A percentile compares a stretch with the other conserved stretches of the same genome.
Evolutionary conservation across 148 eudicot species (phyloP).

Genomic region (Spergularia bocconei): DNA sequence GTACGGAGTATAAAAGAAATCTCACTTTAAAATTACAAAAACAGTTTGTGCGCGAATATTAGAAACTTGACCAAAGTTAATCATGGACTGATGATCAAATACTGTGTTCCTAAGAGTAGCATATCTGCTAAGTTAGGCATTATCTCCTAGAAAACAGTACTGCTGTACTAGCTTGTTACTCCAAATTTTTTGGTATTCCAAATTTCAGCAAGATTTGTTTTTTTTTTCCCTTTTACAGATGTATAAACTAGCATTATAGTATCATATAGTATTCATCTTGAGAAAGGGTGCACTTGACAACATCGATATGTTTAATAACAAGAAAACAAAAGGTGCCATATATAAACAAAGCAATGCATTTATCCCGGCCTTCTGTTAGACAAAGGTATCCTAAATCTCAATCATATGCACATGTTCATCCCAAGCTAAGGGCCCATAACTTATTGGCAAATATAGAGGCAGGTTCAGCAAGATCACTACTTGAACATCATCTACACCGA

Average conservation of each 20-base stretch:
- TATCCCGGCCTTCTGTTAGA: background rate
- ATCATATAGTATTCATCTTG: background rate
- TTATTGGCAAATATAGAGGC: background rate
- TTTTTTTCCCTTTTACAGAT: background rate
- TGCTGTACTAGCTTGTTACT: background rate
- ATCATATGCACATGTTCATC: slow-evolving; percentile 3
- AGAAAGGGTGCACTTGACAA: background rate
- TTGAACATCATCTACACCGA: background rate
- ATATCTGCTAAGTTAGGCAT: background rate
- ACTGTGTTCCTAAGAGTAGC: background rate
- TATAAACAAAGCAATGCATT: slow-evolving; percentile 5
- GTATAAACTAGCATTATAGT: background rate
- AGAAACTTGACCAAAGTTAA: background rate
- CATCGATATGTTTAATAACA: background rate
- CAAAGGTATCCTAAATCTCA: slow-evolving; percentile 20
- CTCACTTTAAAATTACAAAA: no score
- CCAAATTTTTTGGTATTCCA: no score
- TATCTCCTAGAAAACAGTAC: background rate
- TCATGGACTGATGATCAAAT: background rate
- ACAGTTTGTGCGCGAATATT: background rate
- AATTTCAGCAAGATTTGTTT: background rate
- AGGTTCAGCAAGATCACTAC: no score
- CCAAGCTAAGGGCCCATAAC: slow-evolving; percentile 14
- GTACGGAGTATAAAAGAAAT: no score
- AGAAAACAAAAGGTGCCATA: slow-evolving; percentile 14